Evolutionary conservation across 768 basidiomycete species (phyloP).

Genomic region (Lepiota brunneoincarnata): DNA sequence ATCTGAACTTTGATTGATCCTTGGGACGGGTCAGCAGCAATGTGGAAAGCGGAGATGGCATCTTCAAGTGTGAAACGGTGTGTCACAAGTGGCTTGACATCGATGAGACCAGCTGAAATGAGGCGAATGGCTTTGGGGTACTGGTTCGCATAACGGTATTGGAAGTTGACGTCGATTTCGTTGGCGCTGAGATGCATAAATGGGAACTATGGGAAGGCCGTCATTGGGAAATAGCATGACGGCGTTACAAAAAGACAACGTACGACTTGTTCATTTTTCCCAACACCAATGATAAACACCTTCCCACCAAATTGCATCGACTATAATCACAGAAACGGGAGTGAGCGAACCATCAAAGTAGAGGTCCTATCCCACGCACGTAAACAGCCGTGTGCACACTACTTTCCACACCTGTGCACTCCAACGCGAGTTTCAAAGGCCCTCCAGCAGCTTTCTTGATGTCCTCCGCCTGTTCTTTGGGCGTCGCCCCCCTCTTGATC

Average conservation of each 20-base stretch:
- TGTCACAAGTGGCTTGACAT: slow-evolving; percentile 79
- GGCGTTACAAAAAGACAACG: slow-evolving; percentile 14
- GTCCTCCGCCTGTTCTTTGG: slow-evolving; percentile 49
- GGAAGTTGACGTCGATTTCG: slow-evolving; percentile 67
- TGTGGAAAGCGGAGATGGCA: slow-evolving; percentile 76
- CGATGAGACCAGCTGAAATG: slow-evolving; percentile 68
- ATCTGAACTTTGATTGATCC: slow-evolving; percentile 74
- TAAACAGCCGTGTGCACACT: slow-evolving; percentile 59
- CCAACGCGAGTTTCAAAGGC: slow-evolving; percentile 49
- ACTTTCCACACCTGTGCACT: slow-evolving; percentile 64
- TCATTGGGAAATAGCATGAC: not conserved
- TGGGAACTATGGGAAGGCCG: slow-evolving; percentile 44
- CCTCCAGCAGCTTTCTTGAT: slow-evolving; percentile 52
- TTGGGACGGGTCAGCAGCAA: slow-evolving; percentile 63
- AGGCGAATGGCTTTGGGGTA: slow-evolving; percentile 86
- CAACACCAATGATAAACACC: slow-evolving; percentile 70
- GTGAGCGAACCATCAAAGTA: not conserved
- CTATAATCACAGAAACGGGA: slow-evolving; percentile 24
- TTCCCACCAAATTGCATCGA: slow-evolving; percentile 65
- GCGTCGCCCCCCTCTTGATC: slow-evolving; percentile 41
- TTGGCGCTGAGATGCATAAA: slow-evolving; percentile 74
- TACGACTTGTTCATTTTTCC: slow-evolving; percentile 59
- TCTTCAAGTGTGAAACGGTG: slow-evolving; percentile 72
- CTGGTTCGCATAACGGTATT: slow-evolving; percentile 69
- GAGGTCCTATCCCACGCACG: slow-evolving; percentile 33